Percentiles rank a stretch among this genome's conserved stretches.
Conservation (phyloP, 495 filamentous ascomycete species). For the Aspergillus diversus region DNA sequence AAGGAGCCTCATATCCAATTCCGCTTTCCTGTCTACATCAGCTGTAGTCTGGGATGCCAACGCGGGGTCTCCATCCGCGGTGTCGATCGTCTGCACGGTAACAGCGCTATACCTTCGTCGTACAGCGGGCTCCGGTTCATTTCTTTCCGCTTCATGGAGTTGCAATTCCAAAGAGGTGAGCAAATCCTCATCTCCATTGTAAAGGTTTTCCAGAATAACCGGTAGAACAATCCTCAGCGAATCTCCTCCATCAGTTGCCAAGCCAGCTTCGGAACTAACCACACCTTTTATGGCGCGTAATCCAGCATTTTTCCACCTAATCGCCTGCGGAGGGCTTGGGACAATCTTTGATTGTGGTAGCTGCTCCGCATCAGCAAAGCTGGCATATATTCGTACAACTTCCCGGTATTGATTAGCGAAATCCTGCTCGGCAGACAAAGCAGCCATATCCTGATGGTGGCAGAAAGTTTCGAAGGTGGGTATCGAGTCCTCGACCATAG, state of each 20-base stretch:
- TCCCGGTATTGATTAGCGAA: conserved; percentile 81
- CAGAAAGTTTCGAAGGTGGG: conserved; percentile 84
- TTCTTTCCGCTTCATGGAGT: conserved; percentile 65
- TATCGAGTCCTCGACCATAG: conserved; percentile 85
- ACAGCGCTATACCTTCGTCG: conserved; percentile 75
- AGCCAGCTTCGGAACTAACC: conserved; percentile 69
- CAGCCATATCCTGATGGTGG: conserved; percentile 74
- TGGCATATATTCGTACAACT: conserved; percentile 75
- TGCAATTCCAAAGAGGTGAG: conserved; percentile 63
- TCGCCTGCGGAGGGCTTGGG: conserved; percentile 72
- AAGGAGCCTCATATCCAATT: conserved; percentile 81
- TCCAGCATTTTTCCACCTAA: conserved; percentile 82
- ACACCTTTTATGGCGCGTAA: conserved; percentile 78
- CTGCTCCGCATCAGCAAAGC: conserved; percentile 62
- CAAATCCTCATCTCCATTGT: conserved; percentile 71
- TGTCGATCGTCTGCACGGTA: conserved; percentile 74
- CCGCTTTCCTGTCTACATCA: conserved; percentile 82
- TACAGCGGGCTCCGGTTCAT: conserved; percentile 59
- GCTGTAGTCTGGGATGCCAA: conserved; percentile 73
- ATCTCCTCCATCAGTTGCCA: conserved; percentile 71
- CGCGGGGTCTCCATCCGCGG: conserved; percentile 66
- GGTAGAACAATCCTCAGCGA: conserved; percentile 78
- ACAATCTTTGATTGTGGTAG: conserved; percentile 34
- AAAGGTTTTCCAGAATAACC: conserved; percentile 81
- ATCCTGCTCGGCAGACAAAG: conserved; percentile 77